phyloP scores from a whole-genome alignment of 805 yeast genomes.

The Kazachstania viticola region DNA sequence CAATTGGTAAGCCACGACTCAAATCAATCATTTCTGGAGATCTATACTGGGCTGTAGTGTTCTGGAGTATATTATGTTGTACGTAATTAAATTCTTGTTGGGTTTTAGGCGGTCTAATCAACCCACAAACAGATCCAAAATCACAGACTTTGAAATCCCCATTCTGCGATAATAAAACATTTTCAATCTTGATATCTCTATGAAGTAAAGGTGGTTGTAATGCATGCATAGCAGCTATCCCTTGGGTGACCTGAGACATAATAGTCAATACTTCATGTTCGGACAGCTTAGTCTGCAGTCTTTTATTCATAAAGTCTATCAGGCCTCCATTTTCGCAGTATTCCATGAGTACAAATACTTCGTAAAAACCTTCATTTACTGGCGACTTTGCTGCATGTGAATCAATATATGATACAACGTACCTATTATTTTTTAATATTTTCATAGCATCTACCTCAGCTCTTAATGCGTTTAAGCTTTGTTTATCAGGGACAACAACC shows the following conservation, averaged over 20 bases:
- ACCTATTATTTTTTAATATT: conserved; percentile 62
- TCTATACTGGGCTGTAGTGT: conserved; percentile 78
- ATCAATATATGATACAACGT: conserved; percentile 84
- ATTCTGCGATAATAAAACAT: conserved; percentile 51
- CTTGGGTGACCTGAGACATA: conserved; percentile 60
- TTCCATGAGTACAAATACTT: conserved; percentile 73
- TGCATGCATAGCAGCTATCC: conserved; percentile 69
- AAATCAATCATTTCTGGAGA: conserved; percentile 79
- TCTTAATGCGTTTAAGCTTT: conserved; percentile 65
- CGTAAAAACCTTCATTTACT: conserved; percentile 46
- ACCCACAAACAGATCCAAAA: conserved; percentile 69
- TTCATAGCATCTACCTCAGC: conserved; percentile 98
- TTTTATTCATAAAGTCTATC: conserved; percentile 69
- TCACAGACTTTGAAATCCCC: conserved; percentile 64
- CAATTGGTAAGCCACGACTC: conserved; percentile 54
- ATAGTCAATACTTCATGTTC: conserved; percentile 60
- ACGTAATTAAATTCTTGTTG: conserved; percentile 47
- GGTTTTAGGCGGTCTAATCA: conserved; percentile 50
- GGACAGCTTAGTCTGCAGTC: conserved; percentile 51
- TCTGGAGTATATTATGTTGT: conserved; percentile 60
- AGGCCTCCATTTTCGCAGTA: conserved; percentile 67
- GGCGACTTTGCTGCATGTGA: conserved; percentile 80
- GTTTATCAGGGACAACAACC: conserved; percentile 86
- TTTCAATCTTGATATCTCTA: conserved; percentile 75
- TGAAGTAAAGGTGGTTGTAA: conserved; percentile 61